These are phyloP conservation scores for Kwoniella europaea DNA, from an alignment of 768 basidiomycete species.

Conservation along the genomic window DNA sequence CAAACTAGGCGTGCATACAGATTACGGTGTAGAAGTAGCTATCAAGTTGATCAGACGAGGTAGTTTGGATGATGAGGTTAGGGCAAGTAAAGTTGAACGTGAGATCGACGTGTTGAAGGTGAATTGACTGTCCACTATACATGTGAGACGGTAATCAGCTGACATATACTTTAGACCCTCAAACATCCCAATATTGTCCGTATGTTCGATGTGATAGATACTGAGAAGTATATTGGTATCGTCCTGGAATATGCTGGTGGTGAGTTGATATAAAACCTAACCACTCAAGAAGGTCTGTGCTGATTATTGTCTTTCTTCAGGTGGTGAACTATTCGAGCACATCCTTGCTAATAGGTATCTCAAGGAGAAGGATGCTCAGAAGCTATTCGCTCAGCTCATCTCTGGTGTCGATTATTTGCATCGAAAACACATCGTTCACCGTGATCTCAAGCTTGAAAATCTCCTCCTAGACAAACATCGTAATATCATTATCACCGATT, in stretches of 20 bases:
- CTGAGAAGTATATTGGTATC: slow-evolving; percentile 99
- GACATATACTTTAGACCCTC: slow-evolving; percentile 66
- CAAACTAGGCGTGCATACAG: slow-evolving; percentile 90
- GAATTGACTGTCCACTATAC: slow-evolving; percentile 51
- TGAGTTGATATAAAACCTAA: slow-evolving; percentile 29
- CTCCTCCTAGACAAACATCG: slow-evolving; percentile 93
- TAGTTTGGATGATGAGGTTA: slow-evolving; percentile 77
- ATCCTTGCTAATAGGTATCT: slow-evolving; percentile 97
- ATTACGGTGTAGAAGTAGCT: slow-evolving; percentile 97
- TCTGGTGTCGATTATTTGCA: slow-evolving; percentile 99
- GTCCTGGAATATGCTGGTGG: slow-evolving; percentile 98
- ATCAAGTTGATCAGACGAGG: slow-evolving; percentile 94
- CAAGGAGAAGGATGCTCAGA: slow-evolving; percentile 89
- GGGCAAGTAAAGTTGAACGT: slow-evolving; percentile 93
- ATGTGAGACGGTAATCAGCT: background rate
- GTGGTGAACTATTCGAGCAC: slow-evolving; percentile 96
- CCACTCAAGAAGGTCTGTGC: background rate
- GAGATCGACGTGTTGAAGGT: slow-evolving; percentile 98
- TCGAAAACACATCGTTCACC: slow-evolving; percentile 98
- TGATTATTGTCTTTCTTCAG: slow-evolving; percentile 34
- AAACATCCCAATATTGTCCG: slow-evolving; percentile 99
- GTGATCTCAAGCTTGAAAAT: slow-evolving; percentile 98
- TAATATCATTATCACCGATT: slow-evolving; percentile 99
- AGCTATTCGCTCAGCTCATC: slow-evolving; percentile 95
- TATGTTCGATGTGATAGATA: slow-evolving; percentile 97